Percentiles rank a stretch among this genome's conserved stretches.
Evolutionary conservation across 140 eudicot species (phyloP).

Genomic region (Stevia rebaudiana): DNA sequence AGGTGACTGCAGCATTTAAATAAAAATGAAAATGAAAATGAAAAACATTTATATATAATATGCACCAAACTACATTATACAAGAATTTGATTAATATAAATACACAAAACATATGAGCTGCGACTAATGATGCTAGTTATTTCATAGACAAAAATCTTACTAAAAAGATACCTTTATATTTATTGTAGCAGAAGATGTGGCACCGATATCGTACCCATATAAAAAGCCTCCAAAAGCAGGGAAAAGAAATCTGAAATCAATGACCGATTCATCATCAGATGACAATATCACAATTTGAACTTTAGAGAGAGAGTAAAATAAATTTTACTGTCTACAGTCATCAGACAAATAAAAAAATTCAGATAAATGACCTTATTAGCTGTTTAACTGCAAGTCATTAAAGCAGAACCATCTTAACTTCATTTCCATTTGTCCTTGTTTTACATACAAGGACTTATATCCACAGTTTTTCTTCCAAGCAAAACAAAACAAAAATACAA

Average conservation of each 20-base stretch:
- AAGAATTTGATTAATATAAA: background rate
- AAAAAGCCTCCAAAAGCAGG: conserved; percentile 97
- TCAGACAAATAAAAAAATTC: background rate
- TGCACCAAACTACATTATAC: background rate
- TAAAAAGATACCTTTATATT: conserved; percentile 51
- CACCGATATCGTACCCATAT: conserved; percentile 94
- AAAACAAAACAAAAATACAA: background rate
- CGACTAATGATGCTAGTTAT: conserved; percentile 6
- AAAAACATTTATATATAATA: background rate
- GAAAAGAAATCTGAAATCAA: conserved; percentile 71
- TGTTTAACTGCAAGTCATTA: conserved; percentile 1
- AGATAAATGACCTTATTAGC: conserved; percentile 12
- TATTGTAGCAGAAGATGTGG: conserved; percentile 85
- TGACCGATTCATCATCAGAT: conserved; percentile 8
- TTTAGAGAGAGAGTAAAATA: background rate
- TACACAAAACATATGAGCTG: background rate
- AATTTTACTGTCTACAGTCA: background rate
- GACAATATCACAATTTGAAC: conserved; percentile 1
- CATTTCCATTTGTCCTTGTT: conserved; percentile 12
- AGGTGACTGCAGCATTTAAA: conserved; percentile 58
- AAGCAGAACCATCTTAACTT: conserved; percentile 15
- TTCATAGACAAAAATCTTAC: conserved; percentile 4
- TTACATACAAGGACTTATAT: background rate
- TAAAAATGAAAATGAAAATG: background rate
- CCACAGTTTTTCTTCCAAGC: background rate